A percentile compares a stretch with the other conserved stretches of the same genome.
Conservation (phyloP, 2,329 filamentous ascomycete species). For the Penicillium sp. region DNA sequence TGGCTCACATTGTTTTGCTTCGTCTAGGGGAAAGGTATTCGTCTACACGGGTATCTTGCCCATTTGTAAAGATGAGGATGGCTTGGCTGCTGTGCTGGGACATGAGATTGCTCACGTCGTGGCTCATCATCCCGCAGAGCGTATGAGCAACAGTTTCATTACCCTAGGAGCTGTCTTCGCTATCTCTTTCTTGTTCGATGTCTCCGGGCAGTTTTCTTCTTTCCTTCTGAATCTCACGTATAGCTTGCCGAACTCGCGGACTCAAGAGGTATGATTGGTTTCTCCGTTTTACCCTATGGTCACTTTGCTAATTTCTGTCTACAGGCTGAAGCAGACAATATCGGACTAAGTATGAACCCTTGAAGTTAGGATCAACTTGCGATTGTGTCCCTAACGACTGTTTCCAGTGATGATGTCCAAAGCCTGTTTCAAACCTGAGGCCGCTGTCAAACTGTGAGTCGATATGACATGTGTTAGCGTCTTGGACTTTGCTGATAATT, state of each 20-base stretch:
- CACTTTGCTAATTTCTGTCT: conserved; percentile 9
- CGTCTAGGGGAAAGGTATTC: conserved; percentile 57
- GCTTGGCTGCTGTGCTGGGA: conserved; percentile 59
- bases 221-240: conserved; percentile 51
- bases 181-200: conserved; percentile 38
- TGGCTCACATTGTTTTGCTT: conserved; percentile 5
- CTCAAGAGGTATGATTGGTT: conserved; percentile 49
- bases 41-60: conserved; percentile 62
- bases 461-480: neutral
- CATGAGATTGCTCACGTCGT: conserved; percentile 66
- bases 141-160: conserved; percentile 48
- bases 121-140: conserved; percentile 55
- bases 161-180: conserved; percentile 29
- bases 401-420: conserved; percentile 58
- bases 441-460: conserved; percentile 51
- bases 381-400: conserved; percentile 13
- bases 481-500: conserved; percentile 6
- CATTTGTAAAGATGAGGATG: conserved; percentile 55
- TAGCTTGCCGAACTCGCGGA: conserved; percentile 53
- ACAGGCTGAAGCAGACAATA: conserved; percentile 58
- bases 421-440: conserved; percentile 58
- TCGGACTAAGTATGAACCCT: conserved; percentile 49
- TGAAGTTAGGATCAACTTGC: neutral
- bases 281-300: neutral
- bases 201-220: conserved; percentile 38